Evolutionary conservation across 2,329 filamentous ascomycete species (phyloP).

Genomic region (Diplodia scrobiculata): DNA sequence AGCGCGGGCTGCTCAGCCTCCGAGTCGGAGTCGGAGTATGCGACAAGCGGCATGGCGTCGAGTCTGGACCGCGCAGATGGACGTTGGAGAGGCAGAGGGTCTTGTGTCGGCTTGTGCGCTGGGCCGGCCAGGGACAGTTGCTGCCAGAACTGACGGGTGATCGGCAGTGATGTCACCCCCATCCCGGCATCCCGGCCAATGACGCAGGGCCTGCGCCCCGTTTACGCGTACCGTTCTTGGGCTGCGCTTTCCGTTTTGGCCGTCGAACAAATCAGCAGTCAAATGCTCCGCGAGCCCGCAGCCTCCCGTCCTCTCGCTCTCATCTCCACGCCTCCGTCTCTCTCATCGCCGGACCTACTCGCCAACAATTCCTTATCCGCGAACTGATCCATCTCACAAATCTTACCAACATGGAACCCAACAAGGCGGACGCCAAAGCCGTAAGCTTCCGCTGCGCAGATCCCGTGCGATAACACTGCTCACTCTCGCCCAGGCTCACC

Average conservation of each 20-base stretch:
- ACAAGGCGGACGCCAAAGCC: slow-evolving; percentile 21
- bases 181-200: neutral
- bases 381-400: neutral
- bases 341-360: neutral
- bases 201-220: slow-evolving; percentile 24
- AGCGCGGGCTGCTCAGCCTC: slow-evolving; percentile 32
- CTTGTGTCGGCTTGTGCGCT: neutral
- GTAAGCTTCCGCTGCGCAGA: slow-evolving; percentile 13
- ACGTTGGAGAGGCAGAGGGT: too few species aligned
- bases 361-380: neutral
- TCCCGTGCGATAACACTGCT: slow-evolving; percentile 9
- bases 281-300: slow-evolving; percentile 11
- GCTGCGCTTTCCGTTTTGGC: slow-evolving; percentile 11
- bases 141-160: neutral
- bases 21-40: slow-evolving; percentile 59
- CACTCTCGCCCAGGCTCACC: slow-evolving; percentile 56
- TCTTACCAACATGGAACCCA: slow-evolving; percentile 19
- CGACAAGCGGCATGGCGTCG: slow-evolving; percentile 55
- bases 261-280: slow-evolving; percentile 14
- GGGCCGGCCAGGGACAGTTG: neutral
- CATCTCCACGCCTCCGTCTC: neutral
- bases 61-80: neutral
- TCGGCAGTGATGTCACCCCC: slow-evolving; percentile 22
- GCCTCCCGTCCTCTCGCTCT: neutral
- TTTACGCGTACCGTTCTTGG: slow-evolving; percentile 6